Evolutionary conservation across 73 alveolate species (phyloP), one percentile per base, ranked within the genome.

Genomic region (Paramecium primaurelia): DNA sequence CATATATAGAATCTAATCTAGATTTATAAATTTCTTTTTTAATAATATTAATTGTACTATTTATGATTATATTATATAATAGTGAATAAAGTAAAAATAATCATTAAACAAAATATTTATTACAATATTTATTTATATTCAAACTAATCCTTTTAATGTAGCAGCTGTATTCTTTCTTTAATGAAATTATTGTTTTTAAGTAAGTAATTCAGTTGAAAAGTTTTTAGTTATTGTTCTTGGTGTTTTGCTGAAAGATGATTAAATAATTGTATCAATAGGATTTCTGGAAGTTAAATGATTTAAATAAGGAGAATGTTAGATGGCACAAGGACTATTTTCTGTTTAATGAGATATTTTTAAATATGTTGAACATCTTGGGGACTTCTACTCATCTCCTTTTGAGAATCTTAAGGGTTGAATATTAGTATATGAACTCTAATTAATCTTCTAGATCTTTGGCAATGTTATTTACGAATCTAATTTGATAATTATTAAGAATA

Each of bases 91-190:
- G 84, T 64, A 64, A 64, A 64, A 32, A 64, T 64, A 32, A 64
- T 32, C 84, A 64, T 64, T 64, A 64, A 54, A 54, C 69, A 54
- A 64, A 64, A 64, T 64, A 28, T 28, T 11, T 25, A 64, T 64
- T 14, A 28, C 51, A 64, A 64, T 34, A 26, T 64, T 64, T 64
- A 25, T n/a, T 64, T 64, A 64, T 64, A 64, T 32, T 64, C 84
- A 64, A 32, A 64, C 22, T 64, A 64, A 64, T 28, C 84, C 84
- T n/a, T 64, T 64, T 32, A 64, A 34, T 32, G 84, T 64, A 9
- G 84, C 84, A 64, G 84, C 84, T 64, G 84, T 64, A 64, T 64
- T 64, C 26, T 64, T 64, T 64, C 84, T 22, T 64, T 28, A 64
- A 64, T 64, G 84, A 64, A 64, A 64, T 34, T 32, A 32, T 7